phyloP scores from a whole-genome alignment of 805 yeast genomes.

The Saccharomycopsis olivae region DNA sequence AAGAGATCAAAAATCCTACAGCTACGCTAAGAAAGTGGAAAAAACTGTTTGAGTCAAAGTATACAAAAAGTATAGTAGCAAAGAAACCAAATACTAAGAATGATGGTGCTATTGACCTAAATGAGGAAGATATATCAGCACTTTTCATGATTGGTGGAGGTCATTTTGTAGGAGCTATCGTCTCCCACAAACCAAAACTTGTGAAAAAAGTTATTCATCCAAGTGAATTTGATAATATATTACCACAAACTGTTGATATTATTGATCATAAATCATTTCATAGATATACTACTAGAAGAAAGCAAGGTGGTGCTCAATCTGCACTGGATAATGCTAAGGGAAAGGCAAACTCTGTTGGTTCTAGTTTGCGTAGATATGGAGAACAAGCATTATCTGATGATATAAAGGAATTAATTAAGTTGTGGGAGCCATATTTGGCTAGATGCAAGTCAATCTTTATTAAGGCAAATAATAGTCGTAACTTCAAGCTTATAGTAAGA shows the following conservation, averaged over 20 bases:
- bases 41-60: slow-evolving; percentile 1
- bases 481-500: slow-evolving; percentile 54
- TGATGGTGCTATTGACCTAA: background rate
- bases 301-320: slow-evolving; percentile 95
- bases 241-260: slow-evolving; percentile 54
- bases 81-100: slow-evolving; percentile 11
- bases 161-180: slow-evolving; percentile 92
- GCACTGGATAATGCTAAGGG: slow-evolving; percentile 89
- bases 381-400: slow-evolving; percentile 77
- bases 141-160: slow-evolving; percentile 95
- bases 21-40: slow-evolving; percentile 34
- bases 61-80: slow-evolving; percentile 3
- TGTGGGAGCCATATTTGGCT: slow-evolving; percentile 53
- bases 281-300: slow-evolving; percentile 89
- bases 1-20: slow-evolving; percentile 38
- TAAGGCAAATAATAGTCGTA: slow-evolving; percentile 68
- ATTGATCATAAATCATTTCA: slow-evolving; percentile 80
- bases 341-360: slow-evolving; percentile 94
- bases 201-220: slow-evolving; percentile 46
- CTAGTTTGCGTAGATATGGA: slow-evolving; percentile 78
- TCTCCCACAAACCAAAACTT: slow-evolving; percentile 55
- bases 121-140: slow-evolving; percentile 43
- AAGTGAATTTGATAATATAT: slow-evolving; percentile 31
- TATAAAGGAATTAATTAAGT: slow-evolving; percentile 51
- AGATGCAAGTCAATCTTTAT: slow-evolving; percentile 64